Evolutionary conservation across 1,284 basidiomycete species (phyloP), one percentile per base, ranked within the genome.

Genomic region (Rhodotorula mucilaginosa): DNA sequence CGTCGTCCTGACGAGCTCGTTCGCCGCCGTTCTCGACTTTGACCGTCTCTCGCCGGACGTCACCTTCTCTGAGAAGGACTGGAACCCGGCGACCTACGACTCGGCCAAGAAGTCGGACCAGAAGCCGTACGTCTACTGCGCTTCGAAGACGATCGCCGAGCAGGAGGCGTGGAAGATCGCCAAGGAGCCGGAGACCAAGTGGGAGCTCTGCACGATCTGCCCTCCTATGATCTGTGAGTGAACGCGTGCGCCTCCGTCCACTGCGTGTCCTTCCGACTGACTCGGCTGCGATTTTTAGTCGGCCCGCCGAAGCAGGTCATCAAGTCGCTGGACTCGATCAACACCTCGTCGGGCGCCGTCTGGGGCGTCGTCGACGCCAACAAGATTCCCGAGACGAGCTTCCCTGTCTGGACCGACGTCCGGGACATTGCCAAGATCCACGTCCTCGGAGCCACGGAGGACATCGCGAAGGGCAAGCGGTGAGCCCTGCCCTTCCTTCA

Each of bases 101-200:
- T 81, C 85, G 60, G 83, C 88, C n/a, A 83, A 86, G 76, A 81
- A 85, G 72, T 83, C 86, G 64, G 65, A 58, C 60, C 29, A 52
- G 29, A 52, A 48, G 61, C 47, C 62, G 18, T 62, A 52, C 46
- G 65, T 69, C 48, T 68, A 68, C 62, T 69, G 64, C 58, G 64
- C 60, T 64, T 61, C 85, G 34, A 92, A 92, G 83, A 87, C 85
- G 7, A 82, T 92, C 2, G 89, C 90, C 2, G 90, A 93, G 78
- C 78, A 80, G 64, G 81, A 81, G 31, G 85, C 85, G 8, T 88
- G 86, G 87, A 83, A 86, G 57, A 88, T 88, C 67, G 82, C 86
- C 69, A 83, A 87, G 65, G 82, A 86, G 68, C 81, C 89, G 76
- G 86, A 87, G 78, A 75, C 79, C 2, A 79, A 76, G 48, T 78